These are phyloP conservation scores for carrot (Daucus carota) DNA, from an alignment of 129 eudicot species.

Conservation along the genomic window DNA sequence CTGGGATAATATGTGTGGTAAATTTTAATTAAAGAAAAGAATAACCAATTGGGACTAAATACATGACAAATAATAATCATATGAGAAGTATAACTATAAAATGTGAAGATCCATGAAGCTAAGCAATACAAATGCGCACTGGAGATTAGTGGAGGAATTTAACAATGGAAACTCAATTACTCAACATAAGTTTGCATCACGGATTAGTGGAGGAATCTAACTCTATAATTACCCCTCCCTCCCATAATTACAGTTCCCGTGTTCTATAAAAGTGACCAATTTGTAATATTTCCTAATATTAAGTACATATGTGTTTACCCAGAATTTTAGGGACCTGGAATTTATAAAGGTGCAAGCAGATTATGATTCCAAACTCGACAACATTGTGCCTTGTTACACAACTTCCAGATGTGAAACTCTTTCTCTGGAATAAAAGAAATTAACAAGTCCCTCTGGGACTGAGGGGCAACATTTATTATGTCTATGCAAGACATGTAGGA, in stretches of 20 bases:
- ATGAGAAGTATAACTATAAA: not conserved
- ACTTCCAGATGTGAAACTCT: not conserved
- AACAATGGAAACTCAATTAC: not conserved
- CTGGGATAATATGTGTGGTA: slow-evolving; percentile 25
- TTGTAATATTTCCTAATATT: not conserved
- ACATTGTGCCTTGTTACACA: not conserved
- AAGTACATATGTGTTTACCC: not conserved
- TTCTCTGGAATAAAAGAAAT: not conserved
- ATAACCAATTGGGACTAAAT: slow-evolving; percentile 21
- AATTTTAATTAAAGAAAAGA: not conserved
- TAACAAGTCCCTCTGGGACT: not conserved
- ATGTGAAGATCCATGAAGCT: not conserved
- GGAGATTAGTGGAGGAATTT: not conserved
- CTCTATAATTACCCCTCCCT: not conserved
- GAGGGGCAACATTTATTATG: not conserved
- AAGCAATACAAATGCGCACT: not conserved
- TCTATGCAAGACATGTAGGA: not conserved
- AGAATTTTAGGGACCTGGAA: not conserved
- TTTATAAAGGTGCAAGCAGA: not conserved
- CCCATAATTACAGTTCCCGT: not conserved
- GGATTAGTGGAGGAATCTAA: too few relatives aligned
- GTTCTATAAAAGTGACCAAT: not conserved
- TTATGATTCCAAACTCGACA: not conserved
- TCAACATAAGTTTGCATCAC: too few relatives aligned
- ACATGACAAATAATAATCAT: not conserved